These are phyloP conservation scores for Microcyclosporella mali DNA, from an alignment of 2,329 filamentous ascomycete species.

Conservation along the genomic window DNA sequence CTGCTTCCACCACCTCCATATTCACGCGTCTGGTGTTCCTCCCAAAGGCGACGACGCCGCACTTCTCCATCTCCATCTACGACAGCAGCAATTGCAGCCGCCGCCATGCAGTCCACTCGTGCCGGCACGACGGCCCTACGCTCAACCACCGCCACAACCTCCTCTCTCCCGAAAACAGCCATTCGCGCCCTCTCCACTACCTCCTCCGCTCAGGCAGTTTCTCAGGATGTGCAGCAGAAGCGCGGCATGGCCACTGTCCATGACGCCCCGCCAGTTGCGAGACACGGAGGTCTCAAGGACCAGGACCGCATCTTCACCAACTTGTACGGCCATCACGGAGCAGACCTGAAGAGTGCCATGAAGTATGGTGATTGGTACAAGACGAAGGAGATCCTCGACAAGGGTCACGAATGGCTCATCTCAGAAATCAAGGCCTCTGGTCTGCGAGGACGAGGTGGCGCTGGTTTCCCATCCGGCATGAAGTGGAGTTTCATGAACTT, in stretches of 20 bases:
- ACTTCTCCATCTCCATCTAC: conserved; percentile 2
- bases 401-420: conserved; percentile 98
- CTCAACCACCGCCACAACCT: conserved; percentile 19
- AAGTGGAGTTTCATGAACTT: conserved; percentile 99
- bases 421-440: conserved; percentile 95
- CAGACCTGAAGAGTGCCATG: conserved; percentile 87
- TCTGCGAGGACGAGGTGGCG: conserved; percentile 89
- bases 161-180: conserved; percentile 22
- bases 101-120: conserved; percentile 29
- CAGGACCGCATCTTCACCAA: conserved; percentile 99
- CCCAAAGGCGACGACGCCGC: conserved; percentile 27
- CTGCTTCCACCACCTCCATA: conserved; percentile 7
- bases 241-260: conserved; percentile 62
- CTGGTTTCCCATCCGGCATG: conserved; percentile 93
- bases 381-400: conserved; percentile 95
- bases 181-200: conserved; percentile 30
- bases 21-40: conserved; percentile 1
- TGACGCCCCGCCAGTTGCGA: conserved; percentile 51
- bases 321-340: conserved; percentile 85
- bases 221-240: conserved; percentile 43
- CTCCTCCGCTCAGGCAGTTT: conserved; percentile 23
- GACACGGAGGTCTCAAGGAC: conserved; percentile 83
- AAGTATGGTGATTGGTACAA: conserved; percentile 99
- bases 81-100: conserved; percentile 4
- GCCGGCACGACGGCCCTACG: conserved; percentile 27